These are phyloP conservation scores for Penicillium tannophilum DNA, from an alignment of 495 filamentous ascomycete genomes.

Conservation along the genomic window DNA sequence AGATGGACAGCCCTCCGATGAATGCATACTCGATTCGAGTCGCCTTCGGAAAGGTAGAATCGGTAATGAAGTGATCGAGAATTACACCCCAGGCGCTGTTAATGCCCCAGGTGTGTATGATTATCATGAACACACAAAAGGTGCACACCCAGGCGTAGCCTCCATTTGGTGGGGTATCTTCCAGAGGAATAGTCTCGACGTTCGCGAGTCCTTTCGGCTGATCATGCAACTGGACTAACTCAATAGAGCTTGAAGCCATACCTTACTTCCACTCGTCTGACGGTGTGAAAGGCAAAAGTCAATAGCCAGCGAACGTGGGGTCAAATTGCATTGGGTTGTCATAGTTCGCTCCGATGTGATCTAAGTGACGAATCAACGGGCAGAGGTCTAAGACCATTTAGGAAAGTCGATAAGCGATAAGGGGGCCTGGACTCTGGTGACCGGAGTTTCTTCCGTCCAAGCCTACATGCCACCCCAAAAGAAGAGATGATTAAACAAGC, in stretches of 20 bases:
- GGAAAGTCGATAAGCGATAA: background rate
- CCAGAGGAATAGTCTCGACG: background rate
- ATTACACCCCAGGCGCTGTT: slow-evolving; percentile 26
- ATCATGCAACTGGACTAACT: background rate
- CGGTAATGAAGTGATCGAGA: slow-evolving; percentile 12
- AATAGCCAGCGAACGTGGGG: background rate
- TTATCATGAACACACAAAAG: slow-evolving; percentile 35
- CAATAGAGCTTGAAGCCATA: background rate
- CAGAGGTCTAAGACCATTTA: background rate
- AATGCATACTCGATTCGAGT: slow-evolving; percentile 16
- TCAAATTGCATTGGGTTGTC: background rate
- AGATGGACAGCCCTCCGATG: slow-evolving; percentile 14
- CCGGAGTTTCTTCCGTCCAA: too few relatives aligned
- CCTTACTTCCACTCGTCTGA: too few relatives aligned
- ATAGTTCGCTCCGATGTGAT: background rate
- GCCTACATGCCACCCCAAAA: too few relatives aligned
- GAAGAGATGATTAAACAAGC: too few relatives aligned
- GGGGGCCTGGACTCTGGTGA: too few relatives aligned
- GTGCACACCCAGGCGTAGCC: slow-evolving; percentile 52
- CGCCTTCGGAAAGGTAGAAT: slow-evolving; percentile 12
- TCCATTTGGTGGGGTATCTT: slow-evolving; percentile 27
- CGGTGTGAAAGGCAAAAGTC: too few relatives aligned
- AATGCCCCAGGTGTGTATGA: slow-evolving; percentile 45
- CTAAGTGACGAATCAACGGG: background rate
- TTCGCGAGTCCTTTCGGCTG: background rate